These are phyloP conservation scores for Stagonosporopsis rhizophila DNA, from an alignment of 2,329 filamentous ascomycete species.

Conservation along the genomic window DNA sequence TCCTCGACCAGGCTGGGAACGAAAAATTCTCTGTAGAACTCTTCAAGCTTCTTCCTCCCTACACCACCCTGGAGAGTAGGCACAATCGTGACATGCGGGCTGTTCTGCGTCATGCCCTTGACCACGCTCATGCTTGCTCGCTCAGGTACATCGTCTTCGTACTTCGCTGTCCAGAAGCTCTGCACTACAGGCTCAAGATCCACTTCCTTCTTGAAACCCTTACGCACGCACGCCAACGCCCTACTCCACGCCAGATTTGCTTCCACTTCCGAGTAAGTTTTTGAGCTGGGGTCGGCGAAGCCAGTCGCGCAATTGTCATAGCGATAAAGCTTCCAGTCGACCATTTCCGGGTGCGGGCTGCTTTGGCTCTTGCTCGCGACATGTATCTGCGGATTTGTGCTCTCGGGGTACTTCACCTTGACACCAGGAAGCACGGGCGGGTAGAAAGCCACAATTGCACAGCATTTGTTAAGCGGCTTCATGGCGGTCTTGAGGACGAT, in stretches of 20 bases:
- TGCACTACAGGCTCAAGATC: conserved; percentile 45
- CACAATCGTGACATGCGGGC: conserved; percentile 47
- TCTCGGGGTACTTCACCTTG: conserved; percentile 48
- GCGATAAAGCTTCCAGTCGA: conserved; percentile 49
- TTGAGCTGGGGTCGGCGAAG: conserved; percentile 53
- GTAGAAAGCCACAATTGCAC: conserved; percentile 54
- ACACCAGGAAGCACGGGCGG: conserved; percentile 48
- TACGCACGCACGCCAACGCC: conserved; percentile 48
- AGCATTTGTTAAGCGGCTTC: conserved; percentile 51
- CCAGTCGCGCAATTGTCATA: conserved; percentile 49
- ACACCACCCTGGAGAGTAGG: conserved; percentile 56
- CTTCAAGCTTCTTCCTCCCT: conserved; percentile 50
- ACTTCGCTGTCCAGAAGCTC: conserved; percentile 46
- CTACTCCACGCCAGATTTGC: conserved; percentile 54
- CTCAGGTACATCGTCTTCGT: conserved; percentile 42
- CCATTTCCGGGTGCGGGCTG: conserved; percentile 40
- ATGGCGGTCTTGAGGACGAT: conserved; percentile 49
- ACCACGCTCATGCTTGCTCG: conserved; percentile 40
- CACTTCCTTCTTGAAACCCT: conserved; percentile 45
- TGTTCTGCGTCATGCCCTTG: conserved; percentile 43
- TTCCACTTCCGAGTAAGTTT: conserved; percentile 51
- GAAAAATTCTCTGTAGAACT: conserved; percentile 66
- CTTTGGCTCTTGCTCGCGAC: conserved; percentile 48
- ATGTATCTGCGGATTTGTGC: conserved; percentile 51
- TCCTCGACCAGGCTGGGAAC: conserved; percentile 61